Evolutionary conservation across 352 stramenopile genomes (phyloP), one percentile per base, ranked within the genome.

Genomic region (Phytophthora pisi): DNA sequence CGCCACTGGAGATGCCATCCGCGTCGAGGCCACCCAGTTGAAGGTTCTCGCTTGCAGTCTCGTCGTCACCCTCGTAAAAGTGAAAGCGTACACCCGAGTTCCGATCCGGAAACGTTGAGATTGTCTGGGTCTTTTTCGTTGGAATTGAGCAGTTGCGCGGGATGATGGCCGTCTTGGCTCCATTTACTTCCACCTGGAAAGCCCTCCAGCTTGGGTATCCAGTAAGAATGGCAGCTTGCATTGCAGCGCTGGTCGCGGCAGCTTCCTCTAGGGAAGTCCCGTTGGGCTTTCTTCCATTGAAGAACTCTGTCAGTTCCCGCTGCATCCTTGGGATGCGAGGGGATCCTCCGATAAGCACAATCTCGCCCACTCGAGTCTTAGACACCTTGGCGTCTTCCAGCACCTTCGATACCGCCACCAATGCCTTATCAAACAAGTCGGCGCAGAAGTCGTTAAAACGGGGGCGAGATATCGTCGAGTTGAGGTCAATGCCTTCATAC

Each of bases 281-380:
- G 6, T 15, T 31, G 15, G 28, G 45, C 2, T 36, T 20, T 20
- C n/a, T 55, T 7, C 20, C 56, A 23, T 51, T 9, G 26, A 65
- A 59, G 28, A 59, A 65, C 5, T 58, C 18, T 5, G 13, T 15
- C 31, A 64, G 8, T 10, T 45, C 5, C 11, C 24, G 47, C 18
- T 38, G 8, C 5, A 63, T 8, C 45, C 38, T 63, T 8, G 45
- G 56, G 13, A 47, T 36, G 15, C 45, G 56, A n/a, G 45, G 23
- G 11, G 31, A 63, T 9, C 56, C 56, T n/a, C 56, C 56, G 1
- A 47, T 20, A 15, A 56, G 18, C 23, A 63, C 20, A 3, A 63
- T 15, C 2, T 63, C 28, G n/a, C 30, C 6, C 5, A 63, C 43
- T 36, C 28, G 26, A 15, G 2, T 18, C 18, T 28, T 63, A 6